phyloP scores from a whole-genome alignment of 495 filamentous ascomycete genomes.

The Baudoinia panamericana region DNA sequence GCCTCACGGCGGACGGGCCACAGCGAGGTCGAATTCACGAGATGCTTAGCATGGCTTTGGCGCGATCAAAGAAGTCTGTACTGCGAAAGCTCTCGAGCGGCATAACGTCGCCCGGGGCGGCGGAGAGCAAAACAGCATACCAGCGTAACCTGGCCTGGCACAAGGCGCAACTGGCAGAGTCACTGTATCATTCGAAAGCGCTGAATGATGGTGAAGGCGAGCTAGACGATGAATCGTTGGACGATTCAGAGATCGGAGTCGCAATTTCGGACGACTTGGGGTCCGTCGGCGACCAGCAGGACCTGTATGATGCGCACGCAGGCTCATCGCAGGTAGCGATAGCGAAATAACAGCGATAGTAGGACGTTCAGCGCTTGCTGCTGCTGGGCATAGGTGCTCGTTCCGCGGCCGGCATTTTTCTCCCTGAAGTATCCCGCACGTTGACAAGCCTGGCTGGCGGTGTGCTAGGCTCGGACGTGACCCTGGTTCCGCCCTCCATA shows the following conservation, averaged over 20 bases:
- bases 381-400: conserved; percentile 21
- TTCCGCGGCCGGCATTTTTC: conserved; percentile 23
- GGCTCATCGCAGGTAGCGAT: not conserved
- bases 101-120: not conserved
- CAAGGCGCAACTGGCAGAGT: conserved; percentile 7
- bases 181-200: conserved; percentile 5
- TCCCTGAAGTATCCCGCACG: conserved; percentile 22
- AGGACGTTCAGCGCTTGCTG: too few species aligned
- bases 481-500: conserved; percentile 17
- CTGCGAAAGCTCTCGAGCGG: conserved; percentile 3
- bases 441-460: conserved; percentile 16
- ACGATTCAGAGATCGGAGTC: conserved; percentile 2
- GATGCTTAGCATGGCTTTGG: conserved; percentile 3
- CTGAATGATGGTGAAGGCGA: conserved; percentile 2
- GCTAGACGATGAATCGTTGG: not conserved
- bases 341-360: not conserved
- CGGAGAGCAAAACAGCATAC: conserved; percentile 5
- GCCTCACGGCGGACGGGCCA: not conserved
- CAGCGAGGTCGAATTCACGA: conserved; percentile 6
- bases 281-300: not conserved
- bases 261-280: conserved; percentile 2
- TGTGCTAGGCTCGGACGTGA: conserved; percentile 3
- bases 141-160: conserved; percentile 14
- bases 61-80: conserved; percentile 1
- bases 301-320: not conserved